Evolutionary conservation across 352 stramenopile genomes (phyloP), one percentile per base, ranked within the genome.

Genomic region (Albugo candida): DNA sequence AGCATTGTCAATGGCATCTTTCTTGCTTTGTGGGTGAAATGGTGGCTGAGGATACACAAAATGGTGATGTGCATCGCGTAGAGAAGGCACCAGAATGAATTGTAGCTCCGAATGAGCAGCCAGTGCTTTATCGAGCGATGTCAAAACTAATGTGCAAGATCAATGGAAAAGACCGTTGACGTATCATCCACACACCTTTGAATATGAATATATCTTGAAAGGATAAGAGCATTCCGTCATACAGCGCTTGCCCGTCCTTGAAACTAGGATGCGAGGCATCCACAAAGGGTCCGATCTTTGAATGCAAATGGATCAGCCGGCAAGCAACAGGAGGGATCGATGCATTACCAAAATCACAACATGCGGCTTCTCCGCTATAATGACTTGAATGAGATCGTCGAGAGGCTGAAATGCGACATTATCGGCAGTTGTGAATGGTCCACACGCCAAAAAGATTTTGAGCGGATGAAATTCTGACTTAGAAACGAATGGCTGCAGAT

Each of bases 381-480:
- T 62, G 20, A 86, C 64, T 19, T 70, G 64, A 14, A 99, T 58
- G 2, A 98, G 63, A 67, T 99, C 93, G 38, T 92, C 75, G 41
- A 98, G 66, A 11, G 94, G 94, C 36, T 94, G 59, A 59, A 97
- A 99, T 20, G 93, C 64, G 14, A 97, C 77, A 60, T 95, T 95
- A 58, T 92, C 82, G 16, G 64, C 77, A 4, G 92, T 97, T 1
- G 93, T 97, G 63, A 96, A 99, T 4, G 94, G 94, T 0, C 94
- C 94, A 39, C 77, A 89, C 10, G 88, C 91, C 17, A 81, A 74
- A 36, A 97, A 59, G 10, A 98, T 56, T 21, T 70, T 72, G n/a
- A 91, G 49, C 16, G 72, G 57, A 21, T 63, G 60, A 64, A 59
- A 6, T 59, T 56, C 47, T 85, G 65, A 8, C 80, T 49, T 35